Evolutionary conservation across 176 grass and related monocot species (phyloP).

Genomic region (Elymus sibiricus): DNA sequence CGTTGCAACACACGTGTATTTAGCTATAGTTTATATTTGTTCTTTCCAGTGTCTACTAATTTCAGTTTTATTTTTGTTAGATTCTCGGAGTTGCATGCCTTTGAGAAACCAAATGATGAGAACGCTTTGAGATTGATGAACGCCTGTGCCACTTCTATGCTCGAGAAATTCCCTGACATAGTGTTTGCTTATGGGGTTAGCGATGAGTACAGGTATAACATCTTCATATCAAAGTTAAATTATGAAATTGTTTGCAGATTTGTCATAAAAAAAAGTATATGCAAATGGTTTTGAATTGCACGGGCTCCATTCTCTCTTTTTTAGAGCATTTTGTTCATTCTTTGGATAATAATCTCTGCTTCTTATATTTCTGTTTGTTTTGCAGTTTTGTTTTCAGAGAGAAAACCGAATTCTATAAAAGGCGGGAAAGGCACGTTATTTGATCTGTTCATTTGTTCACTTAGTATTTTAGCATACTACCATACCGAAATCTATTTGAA

Average conservation of each 20-base stretch:
- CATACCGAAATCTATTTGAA: not conserved
- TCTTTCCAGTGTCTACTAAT: slow-evolving; percentile 8
- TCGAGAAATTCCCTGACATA: slow-evolving; percentile 65
- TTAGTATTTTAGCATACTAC: not conserved
- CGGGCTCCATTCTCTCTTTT: not conserved
- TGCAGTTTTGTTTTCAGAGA: slow-evolving; percentile 80
- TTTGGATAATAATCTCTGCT: not conserved
- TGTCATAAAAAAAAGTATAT: too few relatives aligned
- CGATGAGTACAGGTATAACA: slow-evolving; percentile 74
- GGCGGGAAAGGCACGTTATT: slow-evolving; percentile 45
- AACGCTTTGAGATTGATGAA: slow-evolving; percentile 64
- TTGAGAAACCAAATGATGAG: slow-evolving; percentile 79
- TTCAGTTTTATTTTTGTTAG: slow-evolving; percentile 34
- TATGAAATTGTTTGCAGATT: too few relatives aligned
- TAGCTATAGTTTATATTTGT: too few relatives aligned
- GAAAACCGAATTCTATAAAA: slow-evolving; percentile 62
- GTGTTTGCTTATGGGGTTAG: slow-evolving; percentile 86
- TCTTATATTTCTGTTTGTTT: slow-evolving; percentile 16
- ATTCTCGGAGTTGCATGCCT: slow-evolving; percentile 55
- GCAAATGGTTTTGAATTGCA: not conserved
- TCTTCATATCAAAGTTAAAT: not conserved
- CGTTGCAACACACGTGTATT: too few relatives aligned
- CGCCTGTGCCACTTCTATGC: slow-evolving; percentile 59
- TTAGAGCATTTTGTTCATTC: not conserved
- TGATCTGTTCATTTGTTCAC: not conserved